phyloP scores from a whole-genome alignment of 2,329 filamentous ascomycete genomes.

The Ampelomyces quisqualis region DNA sequence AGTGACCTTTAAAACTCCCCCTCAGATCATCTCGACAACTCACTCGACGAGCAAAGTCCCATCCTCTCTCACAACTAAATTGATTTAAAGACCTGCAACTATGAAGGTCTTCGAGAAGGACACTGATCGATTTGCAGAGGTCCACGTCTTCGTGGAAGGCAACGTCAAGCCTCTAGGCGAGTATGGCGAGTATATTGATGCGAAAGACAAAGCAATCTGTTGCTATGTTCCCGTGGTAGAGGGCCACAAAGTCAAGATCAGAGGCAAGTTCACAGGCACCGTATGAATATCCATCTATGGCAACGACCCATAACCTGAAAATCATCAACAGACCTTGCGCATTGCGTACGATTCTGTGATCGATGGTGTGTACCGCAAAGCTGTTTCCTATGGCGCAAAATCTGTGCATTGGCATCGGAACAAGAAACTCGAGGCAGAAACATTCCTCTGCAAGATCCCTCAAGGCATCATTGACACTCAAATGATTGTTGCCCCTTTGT shows the following conservation, averaged over 20 bases:
- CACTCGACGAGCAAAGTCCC: neutral
- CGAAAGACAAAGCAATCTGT: constrained; percentile 28
- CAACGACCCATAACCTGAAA: neutral
- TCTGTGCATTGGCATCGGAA: constrained; percentile 15
- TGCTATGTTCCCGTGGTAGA: constrained; percentile 42
- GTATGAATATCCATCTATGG: constrained; percentile 12
- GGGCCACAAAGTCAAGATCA: constrained; percentile 36
- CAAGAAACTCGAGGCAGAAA: constrained; percentile 25
- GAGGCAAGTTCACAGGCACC: constrained; percentile 35
- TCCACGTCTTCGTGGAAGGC: constrained; percentile 28
- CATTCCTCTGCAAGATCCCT: constrained; percentile 18
- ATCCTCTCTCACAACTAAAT: neutral
- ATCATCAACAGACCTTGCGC: constrained; percentile 16
- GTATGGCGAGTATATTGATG: constrained; percentile 34
- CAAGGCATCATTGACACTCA: constrained; percentile 75
- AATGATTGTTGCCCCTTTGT: constrained; percentile 87
- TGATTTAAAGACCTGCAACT: constrained; percentile 6
- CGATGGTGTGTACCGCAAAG: constrained; percentile 41
- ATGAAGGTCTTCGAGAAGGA: constrained; percentile 44
- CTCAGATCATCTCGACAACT: too few relatives aligned
- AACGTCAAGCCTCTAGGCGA: constrained; percentile 31
- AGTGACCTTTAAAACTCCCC: too few relatives aligned
- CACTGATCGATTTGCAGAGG: constrained; percentile 38
- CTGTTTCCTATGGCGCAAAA: constrained; percentile 9
- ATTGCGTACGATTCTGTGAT: constrained; percentile 40